Base-by-base conservation (phyloP, 1,284 basidiomycete species). In the Porphyrellus sp. region DNA sequence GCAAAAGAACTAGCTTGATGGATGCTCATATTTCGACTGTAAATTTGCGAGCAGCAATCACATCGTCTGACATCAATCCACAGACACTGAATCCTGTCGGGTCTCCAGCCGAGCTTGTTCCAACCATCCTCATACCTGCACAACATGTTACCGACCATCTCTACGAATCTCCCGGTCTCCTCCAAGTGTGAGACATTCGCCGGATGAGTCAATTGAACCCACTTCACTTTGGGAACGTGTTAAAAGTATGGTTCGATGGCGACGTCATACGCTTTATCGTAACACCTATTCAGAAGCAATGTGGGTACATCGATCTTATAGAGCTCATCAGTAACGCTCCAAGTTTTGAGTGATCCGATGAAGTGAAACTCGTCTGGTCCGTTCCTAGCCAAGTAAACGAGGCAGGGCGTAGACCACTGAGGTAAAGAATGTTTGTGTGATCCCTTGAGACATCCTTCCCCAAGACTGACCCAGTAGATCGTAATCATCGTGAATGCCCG, bases 341-440 rank as follows among this genome's bases (percentile, higher is more conserved):
- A 84, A 5, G 67, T 65, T 59, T 75, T 80, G 44, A 83, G 64
- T 5, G 72, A 69, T 3, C 80, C 80, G 3, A 67, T 71, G 52
- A 80, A 68, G 49, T 71, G 58, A 59, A 81, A 81, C 49, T 80
- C 77, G 27, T 74, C 77, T 0, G 79, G 76, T 6, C 82, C 80
- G 27, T 75, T 72, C 76, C 80, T 83, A 48, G 13, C 28, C 16
- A 28, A 20, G 33, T n/a, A n/a, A n/a, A n/a, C 28, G 44, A 39
- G 8, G 43, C 16, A 28, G 33, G 31, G 18, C 48, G 23, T n/a
- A 5, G 6, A 37, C 35, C 43, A 49, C 16, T 2, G 8, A 55
- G 11, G 47, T 12, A 37, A 35, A 23, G 20, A 18, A 34, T 15
- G 67, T 27, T 70, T 70, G 52, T 70, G 69, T 28, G 80, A 55